phyloP scores from a whole-genome alignment of 164 flowering plant genomes.

The Buxus sempervirens region DNA sequence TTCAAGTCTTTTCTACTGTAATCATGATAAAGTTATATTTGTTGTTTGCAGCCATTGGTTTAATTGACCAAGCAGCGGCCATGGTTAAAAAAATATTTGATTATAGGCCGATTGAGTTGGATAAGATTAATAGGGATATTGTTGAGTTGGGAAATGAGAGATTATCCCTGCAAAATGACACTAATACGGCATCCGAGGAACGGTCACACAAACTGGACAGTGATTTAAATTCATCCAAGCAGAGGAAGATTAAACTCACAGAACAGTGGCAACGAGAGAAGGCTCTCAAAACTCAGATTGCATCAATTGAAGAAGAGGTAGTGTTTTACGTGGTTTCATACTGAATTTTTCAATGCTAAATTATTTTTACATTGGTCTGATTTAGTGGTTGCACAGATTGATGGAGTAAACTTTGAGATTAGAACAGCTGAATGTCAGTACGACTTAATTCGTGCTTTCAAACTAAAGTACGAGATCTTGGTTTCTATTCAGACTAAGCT shows the following conservation, averaged over 20 bases:
- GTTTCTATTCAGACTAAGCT: conserved; percentile 78
- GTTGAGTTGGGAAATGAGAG: too few species aligned
- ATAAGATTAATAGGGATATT: conserved; percentile 84
- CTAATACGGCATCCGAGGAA: conserved; percentile 81
- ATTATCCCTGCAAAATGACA: conserved; percentile 80
- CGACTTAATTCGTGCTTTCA: conserved; percentile 86
- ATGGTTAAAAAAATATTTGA: conserved; percentile 97
- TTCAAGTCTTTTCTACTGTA: neutral
- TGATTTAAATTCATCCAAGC: conserved; percentile 62
- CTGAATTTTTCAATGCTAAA: too few species aligned
- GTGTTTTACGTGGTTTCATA: neutral
- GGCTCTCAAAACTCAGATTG: too few species aligned
- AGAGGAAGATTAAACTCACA: conserved; percentile 77
- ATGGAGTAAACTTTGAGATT: too few species aligned
- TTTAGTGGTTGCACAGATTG: conserved; percentile 45
- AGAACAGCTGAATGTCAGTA: conserved; percentile 96
- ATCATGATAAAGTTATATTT: neutral
- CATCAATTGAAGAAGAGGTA: conserved; percentile 94
- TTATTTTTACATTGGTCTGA: neutral
- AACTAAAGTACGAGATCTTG: conserved; percentile 86
- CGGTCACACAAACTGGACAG: conserved; percentile 70
- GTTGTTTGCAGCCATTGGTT: conserved; percentile 75
- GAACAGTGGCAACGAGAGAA: too few species aligned
- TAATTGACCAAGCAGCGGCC: conserved; percentile 98
- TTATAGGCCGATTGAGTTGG: conserved; percentile 93